Evolutionary conservation across 257 asterid species (phyloP), one percentile per base, ranked within the genome.

Genomic region (Nicotiana knightiana): DNA sequence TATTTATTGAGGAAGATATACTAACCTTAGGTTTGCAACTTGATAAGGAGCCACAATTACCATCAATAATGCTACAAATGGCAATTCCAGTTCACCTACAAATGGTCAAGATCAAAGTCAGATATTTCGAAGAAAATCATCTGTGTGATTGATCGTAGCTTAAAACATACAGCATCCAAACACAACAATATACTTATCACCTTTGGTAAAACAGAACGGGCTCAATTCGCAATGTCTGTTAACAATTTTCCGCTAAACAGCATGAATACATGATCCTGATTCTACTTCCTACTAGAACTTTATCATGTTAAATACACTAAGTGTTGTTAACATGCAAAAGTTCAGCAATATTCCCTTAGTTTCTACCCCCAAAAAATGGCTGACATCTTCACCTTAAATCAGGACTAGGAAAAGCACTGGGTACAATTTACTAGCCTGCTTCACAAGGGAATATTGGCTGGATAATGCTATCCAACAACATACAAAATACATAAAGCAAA

Each of bases 81-180:
- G 98, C 83, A 96, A 88, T 90, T 96, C 98, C 84, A 96, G 84
- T 86, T 93, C 95, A 81, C 93, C 99, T 96, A 86, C 30, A 83
- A 83, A 80, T 51, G 46, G 64, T 54, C 64, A 58, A 77, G 82
- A 67, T 66, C 37, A 78, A 57, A 39, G 63, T 62, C 26, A 76
- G 53, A 67, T 28, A 54, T 66, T n/a, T 78, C 81, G 16, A 67
- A 57, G 32, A 12, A 37, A 79, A 79, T 39, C 35, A 84, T 63
- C 66, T 64, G 33, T 62, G 37, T 62, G 28, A 63, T 26, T 64
- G 46, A 28, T 64, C 26, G 43, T 39, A 79, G 30, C 82, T 65
- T 43, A 37, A 9, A 46, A 32, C 67, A 46, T 76, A 79, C 73
- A 55, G 64, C 59, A 67, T 26, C 43, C 64, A 8, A 51, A 81